Conservation (phyloP, 257 asterid genomes). For the Pogostemon cablin region DNA sequence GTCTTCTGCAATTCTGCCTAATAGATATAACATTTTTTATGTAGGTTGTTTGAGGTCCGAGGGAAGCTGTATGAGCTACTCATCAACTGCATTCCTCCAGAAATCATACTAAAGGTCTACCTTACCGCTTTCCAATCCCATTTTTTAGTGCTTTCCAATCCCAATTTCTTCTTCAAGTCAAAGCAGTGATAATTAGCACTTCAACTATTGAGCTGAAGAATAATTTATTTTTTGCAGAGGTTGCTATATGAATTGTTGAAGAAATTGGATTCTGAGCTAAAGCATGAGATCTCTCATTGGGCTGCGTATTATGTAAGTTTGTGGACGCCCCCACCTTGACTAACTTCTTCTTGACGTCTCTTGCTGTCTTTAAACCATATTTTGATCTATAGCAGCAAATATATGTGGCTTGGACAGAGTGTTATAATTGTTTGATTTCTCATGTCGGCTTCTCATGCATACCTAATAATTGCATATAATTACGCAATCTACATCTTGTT, state of each 20-base stretch:
- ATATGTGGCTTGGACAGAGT: not conserved
- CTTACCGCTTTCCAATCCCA: constrained; percentile 25
- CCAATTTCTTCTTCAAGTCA: not conserved
- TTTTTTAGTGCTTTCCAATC: not conserved
- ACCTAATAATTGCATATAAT: not conserved
- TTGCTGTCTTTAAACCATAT: not conserved
- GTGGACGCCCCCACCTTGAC: not conserved
- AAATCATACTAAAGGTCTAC: constrained; percentile 74
- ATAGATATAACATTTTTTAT: constrained; percentile 21
- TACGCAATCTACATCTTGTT: not conserved
- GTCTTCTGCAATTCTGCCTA: constrained; percentile 13
- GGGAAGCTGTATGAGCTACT: constrained; percentile 94
- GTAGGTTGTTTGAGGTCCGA: constrained; percentile 90
- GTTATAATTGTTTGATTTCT: not conserved
- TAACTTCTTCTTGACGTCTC: not conserved
- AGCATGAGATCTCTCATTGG: constrained; percentile 89
- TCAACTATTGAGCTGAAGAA: constrained; percentile 15
- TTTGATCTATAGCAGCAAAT: not conserved
- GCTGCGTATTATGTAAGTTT: constrained; percentile 94
- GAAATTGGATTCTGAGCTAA: constrained; percentile 90
- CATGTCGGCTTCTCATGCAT: not conserved
- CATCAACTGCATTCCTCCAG: constrained; percentile 94
- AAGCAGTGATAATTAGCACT: constrained; percentile 2
- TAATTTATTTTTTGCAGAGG: constrained; percentile 59
- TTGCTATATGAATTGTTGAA: constrained; percentile 79